phyloP scores from a whole-genome alignment of 2,329 filamentous ascomycete species.

The Arachnomyces sp. region DNA sequence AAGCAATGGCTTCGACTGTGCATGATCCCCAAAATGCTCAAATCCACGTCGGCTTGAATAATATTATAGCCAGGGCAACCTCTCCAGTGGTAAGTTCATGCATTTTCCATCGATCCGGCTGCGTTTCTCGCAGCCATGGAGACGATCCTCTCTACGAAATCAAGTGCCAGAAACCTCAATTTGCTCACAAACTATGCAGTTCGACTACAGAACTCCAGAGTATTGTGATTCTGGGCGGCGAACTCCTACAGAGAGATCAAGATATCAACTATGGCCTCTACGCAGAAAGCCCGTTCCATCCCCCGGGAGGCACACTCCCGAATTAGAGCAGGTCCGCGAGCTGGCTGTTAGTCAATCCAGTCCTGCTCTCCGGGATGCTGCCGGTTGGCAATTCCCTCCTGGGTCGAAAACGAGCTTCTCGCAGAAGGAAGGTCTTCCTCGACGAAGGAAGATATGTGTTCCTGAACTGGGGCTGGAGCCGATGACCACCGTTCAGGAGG shows the following conservation, averaged over 20 bases:
- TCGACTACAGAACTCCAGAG: not conserved
- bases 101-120: not conserved
- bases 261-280: slow-evolving; percentile 18
- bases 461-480: slow-evolving; percentile 12
- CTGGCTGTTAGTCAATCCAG: slow-evolving; percentile 7
- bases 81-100: slow-evolving; percentile 14
- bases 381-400: not conserved
- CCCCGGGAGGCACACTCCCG: slow-evolving; percentile 10
- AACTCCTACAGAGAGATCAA: slow-evolving; percentile 13
- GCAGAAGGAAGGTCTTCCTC: slow-evolving; percentile 8
- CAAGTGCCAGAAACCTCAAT: no score
- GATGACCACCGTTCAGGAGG: slow-evolving; percentile 14
- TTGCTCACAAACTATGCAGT: not conserved
- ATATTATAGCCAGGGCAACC: slow-evolving; percentile 17
- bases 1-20: no score
- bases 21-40: slow-evolving; percentile 5
- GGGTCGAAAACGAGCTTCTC: slow-evolving; percentile 8
- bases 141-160: not conserved
- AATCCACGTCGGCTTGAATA: slow-evolving; percentile 17
- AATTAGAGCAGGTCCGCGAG: slow-evolving; percentile 7
- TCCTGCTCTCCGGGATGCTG: slow-evolving; percentile 3
- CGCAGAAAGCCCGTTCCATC: slow-evolving; percentile 13
- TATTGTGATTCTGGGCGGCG: slow-evolving; percentile 5
- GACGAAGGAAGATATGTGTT: slow-evolving; percentile 15
- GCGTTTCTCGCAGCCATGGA: not conserved